Base-by-base conservation (phyloP, 1,284 basidiomycete species). In the Stygiomarasmius scandens region DNA sequence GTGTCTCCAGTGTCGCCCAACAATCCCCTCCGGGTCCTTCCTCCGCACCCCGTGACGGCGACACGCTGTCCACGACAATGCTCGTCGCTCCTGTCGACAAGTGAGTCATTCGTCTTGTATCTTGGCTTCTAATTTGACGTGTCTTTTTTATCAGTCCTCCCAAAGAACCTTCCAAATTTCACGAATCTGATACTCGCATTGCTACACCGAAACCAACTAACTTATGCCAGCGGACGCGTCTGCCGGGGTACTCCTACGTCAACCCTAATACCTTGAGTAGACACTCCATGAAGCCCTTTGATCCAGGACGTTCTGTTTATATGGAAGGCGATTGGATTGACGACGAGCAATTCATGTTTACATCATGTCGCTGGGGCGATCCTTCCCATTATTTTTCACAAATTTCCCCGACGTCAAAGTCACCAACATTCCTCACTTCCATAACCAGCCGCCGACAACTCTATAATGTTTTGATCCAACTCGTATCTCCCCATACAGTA, bases 401-500 rank as follows among this genome's bases (percentile, higher is more conserved):
- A 36, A 12, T 25, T 29, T 38, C 38, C 36, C 12, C 45, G 19
- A 41, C 11, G 10, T 29, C 43, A 24, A 34, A 45, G 32, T 14
- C 50, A 3, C 27, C 48, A 34, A 48, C 8, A 20, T 44, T 47
- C 3, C 59, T 57, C 36, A 52, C 49, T 2, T 41, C 46, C 25
- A 52, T 66, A 45, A 64, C 58, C 38, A 71, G 67, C 46, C 66
- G 61, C 41, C 60, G 66, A 14, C 70, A 72, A 0, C 69, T 86
- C 0, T 77, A 76, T 65, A 69, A 70, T 45, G 83, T 83, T 64
- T 71, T 87, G 46, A 65, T 67, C 59, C 69, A 80, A 49, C 61
- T 77, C 23, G 71, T 70, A 36, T 58, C 60, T 14, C 49, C 24
- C 16, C 49, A 36, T 27, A 63, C 66, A 47, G 52, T 54, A 47